Percentiles rank a stretch among this genome's conserved stretches.
phyloP scores from a whole-genome alignment of 306 rosid genomes.

The Gastrolobium bilobum region DNA sequence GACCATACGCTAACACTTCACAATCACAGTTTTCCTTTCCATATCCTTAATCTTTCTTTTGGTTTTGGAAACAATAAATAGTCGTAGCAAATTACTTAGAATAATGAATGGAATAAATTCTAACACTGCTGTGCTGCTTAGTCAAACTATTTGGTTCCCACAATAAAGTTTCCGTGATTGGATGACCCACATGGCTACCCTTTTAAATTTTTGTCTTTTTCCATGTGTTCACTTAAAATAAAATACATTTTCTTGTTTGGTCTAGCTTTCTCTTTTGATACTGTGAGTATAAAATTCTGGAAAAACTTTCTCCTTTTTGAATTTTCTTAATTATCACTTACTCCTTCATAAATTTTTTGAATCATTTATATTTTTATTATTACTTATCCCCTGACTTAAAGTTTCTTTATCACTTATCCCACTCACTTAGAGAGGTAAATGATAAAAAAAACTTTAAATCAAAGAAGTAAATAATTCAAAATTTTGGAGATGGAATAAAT shows the following conservation, averaged over 20 bases:
- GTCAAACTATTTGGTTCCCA: conserved; percentile 37
- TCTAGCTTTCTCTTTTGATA: background rate
- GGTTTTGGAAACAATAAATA: background rate
- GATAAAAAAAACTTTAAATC: no score
- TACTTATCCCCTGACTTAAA: no score
- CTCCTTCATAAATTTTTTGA: no score
- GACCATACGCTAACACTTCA: conserved; percentile 75
- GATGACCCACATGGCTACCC: background rate
- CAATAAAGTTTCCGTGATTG: conserved; percentile 30
- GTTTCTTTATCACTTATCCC: no score
- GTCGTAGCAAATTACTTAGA: conserved; percentile 4
- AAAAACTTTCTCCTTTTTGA: no score
- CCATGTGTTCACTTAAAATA: background rate
- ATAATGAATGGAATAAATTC: conserved; percentile 44
- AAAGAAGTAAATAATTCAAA: no score
- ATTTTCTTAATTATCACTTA: no score
- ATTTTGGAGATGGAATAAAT: no score
- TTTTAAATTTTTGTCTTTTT: background rate
- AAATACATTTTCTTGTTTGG: background rate
- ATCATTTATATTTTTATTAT: no score
- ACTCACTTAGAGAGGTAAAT: no score
- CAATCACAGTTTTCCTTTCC: conserved; percentile 23
- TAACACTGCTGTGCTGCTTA: conserved; percentile 12
- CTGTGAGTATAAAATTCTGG: background rate
- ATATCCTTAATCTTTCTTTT: conserved; percentile 16